Percentiles rank a stretch among this genome's conserved stretches.
Evolutionary conservation across 306 rosid species (phyloP).

Genomic region (Notholithocarpus densiflorus): DNA sequence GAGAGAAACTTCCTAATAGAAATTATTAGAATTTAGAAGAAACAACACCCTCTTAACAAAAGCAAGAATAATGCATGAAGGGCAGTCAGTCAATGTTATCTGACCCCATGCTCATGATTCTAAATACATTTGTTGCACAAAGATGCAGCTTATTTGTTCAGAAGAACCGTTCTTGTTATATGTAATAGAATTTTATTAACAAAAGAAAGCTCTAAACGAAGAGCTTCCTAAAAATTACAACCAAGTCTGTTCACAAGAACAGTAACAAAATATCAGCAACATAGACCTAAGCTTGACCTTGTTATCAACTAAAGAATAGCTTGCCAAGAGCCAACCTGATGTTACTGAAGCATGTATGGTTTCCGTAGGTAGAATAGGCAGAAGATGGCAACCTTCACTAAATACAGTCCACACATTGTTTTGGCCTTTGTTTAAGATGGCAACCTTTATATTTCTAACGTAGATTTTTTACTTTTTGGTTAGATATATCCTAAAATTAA

Average conservation of each 20-base stretch:
- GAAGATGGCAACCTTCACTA: not conserved
- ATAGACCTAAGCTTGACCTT: not conserved
- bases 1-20: slow-evolving; percentile 16
- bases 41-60: slow-evolving; percentile 8
- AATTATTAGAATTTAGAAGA: not conserved
- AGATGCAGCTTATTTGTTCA: not conserved
- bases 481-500: too few relatives aligned
- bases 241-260: not conserved
- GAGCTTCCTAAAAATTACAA: too few relatives aligned
- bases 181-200: too few relatives aligned
- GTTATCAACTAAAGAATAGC: not conserved
- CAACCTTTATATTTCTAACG: not conserved
- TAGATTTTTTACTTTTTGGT: too few relatives aligned
- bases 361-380: not conserved
- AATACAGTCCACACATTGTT: not conserved
- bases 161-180: not conserved
- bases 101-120: slow-evolving; percentile 15
- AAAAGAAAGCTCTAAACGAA: too few relatives aligned
- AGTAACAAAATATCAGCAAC: not conserved
- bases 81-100: slow-evolving; percentile 6
- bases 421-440: not conserved
- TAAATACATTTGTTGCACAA: not conserved
- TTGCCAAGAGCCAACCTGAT: not conserved
- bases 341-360: not conserved
- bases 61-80: slow-evolving; percentile 16